Evolutionary conservation across 176 grass and related monocot genomes (phyloP).

Genomic region (Lolium rigidum): DNA sequence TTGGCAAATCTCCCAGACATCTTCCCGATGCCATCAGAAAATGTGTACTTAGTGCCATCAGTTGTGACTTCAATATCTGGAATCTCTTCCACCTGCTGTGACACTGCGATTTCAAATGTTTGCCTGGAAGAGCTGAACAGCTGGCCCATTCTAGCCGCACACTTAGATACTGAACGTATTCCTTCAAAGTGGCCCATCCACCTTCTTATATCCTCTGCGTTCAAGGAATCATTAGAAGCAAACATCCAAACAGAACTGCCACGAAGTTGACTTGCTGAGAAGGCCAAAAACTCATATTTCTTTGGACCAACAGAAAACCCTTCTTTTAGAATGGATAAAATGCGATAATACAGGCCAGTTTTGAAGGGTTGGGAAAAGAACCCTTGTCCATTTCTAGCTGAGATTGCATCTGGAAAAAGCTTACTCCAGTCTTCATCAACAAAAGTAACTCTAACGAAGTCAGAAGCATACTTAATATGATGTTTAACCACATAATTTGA

Average conservation of each 20-base stretch:
- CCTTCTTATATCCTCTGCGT: conserved; percentile 72
- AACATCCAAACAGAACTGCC: conserved; percentile 99
- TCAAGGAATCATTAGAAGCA: conserved; percentile 80
- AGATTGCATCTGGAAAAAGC: conserved; percentile 78
- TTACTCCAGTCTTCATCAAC: conserved; percentile 98
- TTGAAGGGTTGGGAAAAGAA: conserved; percentile 71
- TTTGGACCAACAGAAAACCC: conserved; percentile 79
- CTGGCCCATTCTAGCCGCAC: conserved; percentile 98
- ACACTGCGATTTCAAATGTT: conserved; percentile 53
- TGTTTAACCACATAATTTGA: conserved; percentile 91
- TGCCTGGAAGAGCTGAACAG: conserved; percentile 89
- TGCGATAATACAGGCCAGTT: conserved; percentile 76
- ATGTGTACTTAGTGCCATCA: conserved; percentile 73
- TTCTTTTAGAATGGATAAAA: conserved; percentile 82
- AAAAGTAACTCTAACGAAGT: conserved; percentile 95
- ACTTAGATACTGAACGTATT: conserved; percentile 88
- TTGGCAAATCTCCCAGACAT: conserved; percentile 72
- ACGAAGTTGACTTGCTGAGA: conserved; percentile 97
- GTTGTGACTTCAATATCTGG: conserved; percentile 85
- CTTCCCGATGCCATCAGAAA: conserved; percentile 97
- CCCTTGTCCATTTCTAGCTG: conserved; percentile 64
- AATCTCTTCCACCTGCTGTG: conserved; percentile 61
- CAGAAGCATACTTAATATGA: conserved; percentile 69
- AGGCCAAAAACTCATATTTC: conserved; percentile 95
- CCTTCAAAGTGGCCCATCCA: conserved; percentile 90